Conservation (phyloP, 768 basidiomycete species). For the Boletus rubescentipes region DNA sequence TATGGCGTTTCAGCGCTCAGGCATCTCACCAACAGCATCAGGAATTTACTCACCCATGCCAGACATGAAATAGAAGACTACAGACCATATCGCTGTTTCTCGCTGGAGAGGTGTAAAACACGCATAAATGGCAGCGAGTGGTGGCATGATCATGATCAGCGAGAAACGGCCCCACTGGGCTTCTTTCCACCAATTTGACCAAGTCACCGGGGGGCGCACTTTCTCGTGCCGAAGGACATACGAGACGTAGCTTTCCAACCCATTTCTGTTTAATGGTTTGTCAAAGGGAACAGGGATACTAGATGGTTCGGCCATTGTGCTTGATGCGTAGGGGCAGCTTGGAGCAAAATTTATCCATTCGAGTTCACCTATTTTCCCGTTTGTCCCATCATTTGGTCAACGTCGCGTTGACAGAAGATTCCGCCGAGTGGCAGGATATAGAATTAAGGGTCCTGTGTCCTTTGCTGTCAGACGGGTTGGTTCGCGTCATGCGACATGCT, state of each 20-base stretch:
- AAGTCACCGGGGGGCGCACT: constrained; percentile 58
- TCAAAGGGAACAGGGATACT: not conserved
- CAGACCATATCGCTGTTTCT: constrained; percentile 1
- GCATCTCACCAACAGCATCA: not conserved
- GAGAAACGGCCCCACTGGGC: constrained; percentile 69
- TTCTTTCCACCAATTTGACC: constrained; percentile 54
- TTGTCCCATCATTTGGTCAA: not conserved
- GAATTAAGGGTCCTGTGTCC: not conserved
- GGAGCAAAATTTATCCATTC: not conserved
- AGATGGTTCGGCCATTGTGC: not conserved
- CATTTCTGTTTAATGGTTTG: constrained; percentile 39
- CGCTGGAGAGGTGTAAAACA: constrained; percentile 18
- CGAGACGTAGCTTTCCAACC: constrained; percentile 72
- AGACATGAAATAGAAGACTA: not conserved
- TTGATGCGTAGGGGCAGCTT: not conserved
- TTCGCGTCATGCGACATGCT: too few species aligned
- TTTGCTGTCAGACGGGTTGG: not conserved
- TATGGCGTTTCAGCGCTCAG: not conserved
- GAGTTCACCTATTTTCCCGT: not conserved
- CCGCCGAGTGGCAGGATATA: not conserved
- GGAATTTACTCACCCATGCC: not conserved
- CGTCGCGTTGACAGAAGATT: not conserved
- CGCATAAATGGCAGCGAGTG: constrained; percentile 67
- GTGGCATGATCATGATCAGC: constrained; percentile 68
- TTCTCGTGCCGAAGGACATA: constrained; percentile 61